Evolutionary conservation across 495 filamentous ascomycete genomes (phyloP), one percentile per base, ranked within the genome.

Genomic region (Penicillium antarcticum): DNA sequence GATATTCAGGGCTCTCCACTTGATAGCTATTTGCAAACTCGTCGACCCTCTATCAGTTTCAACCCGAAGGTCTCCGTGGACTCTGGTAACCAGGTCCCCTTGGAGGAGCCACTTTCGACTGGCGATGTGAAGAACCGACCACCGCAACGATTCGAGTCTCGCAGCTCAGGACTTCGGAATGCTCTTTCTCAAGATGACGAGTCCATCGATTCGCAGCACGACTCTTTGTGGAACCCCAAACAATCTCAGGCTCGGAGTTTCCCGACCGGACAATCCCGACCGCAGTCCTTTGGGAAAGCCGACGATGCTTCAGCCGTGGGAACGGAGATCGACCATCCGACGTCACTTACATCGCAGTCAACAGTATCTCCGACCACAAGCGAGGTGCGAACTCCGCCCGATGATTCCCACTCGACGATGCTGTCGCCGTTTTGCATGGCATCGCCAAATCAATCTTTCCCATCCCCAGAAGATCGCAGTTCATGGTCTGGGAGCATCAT

Each of bases 291-390:
- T 7, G 41, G 57, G 12, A 65, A 54, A 45, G 51, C 65, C 3
- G 62, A 65, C 16, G 59, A 62, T 51, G 62, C 60, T 18, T 44
- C 60, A 21, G 46, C 46, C 5, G 24, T 45, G 13, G 55, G 46
- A 35, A 48, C 56, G 23, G 69, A 72, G 14, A 31, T 71, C 19
- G 73, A 75, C n/a, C 72, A 59, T 36, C 73, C 70, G n/a, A 77
- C 79, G 13, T 87, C 84, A 9, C 69, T 87, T 53, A 86, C 84
- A 5, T 84, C 82, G 1, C 71, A 74, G 23, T 77, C 80, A 12
- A 84, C 82, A 19, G 74, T 69, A 34, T 85, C 82, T 17, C 74
- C 81, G 4, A 45, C 68, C 16, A 63, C 62, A 3, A 79, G 81
- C 11, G 82, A 84, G 60, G 49, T 73, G 16, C 73, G 67, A 16